Percentiles rank a stretch among this genome's conserved stretches.
Conservation (phyloP, 1,284 basidiomycete species). For the Cryptococcus hybrid region DNA sequence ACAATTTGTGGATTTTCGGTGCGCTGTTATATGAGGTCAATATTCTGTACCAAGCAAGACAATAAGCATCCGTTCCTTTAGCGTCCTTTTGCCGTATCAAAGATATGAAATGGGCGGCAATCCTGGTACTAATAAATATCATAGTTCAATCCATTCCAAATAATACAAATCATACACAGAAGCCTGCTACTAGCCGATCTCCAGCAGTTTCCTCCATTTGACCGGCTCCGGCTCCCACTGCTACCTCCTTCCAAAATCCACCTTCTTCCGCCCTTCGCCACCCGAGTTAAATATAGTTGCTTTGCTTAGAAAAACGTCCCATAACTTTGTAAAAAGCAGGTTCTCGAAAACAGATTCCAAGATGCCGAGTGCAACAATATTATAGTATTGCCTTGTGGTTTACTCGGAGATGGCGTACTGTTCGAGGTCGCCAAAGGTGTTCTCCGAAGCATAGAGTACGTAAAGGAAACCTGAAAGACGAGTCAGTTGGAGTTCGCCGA, state of each 20-base stretch:
- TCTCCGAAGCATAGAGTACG: slow-evolving; percentile 95
- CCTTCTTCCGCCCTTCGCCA: too few relatives aligned
- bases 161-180: background rate
- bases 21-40: too few relatives aligned
- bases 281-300: too few relatives aligned
- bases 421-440: slow-evolving; percentile 71
- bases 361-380: too few relatives aligned
- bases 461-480: slow-evolving; percentile 71
- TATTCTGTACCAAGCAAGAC: too few relatives aligned
- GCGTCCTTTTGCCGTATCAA: background rate
- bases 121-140: background rate
- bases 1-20: too few relatives aligned
- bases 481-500: background rate
- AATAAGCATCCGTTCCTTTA: background rate
- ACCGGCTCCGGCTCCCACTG: background rate
- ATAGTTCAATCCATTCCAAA: background rate
- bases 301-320: too few relatives aligned
- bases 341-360: too few relatives aligned
- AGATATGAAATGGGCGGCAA: background rate
- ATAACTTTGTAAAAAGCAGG: too few relatives aligned
- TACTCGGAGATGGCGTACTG: slow-evolving; percentile 11
- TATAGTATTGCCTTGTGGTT: background rate
- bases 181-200: background rate
- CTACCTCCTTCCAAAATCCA: background rate
- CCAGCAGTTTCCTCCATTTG: background rate